Evolutionary conservation across 352 stramenopile genomes (phyloP), one percentile per base, ranked within the genome.

Genomic region (Phytophthora cajani): DNA sequence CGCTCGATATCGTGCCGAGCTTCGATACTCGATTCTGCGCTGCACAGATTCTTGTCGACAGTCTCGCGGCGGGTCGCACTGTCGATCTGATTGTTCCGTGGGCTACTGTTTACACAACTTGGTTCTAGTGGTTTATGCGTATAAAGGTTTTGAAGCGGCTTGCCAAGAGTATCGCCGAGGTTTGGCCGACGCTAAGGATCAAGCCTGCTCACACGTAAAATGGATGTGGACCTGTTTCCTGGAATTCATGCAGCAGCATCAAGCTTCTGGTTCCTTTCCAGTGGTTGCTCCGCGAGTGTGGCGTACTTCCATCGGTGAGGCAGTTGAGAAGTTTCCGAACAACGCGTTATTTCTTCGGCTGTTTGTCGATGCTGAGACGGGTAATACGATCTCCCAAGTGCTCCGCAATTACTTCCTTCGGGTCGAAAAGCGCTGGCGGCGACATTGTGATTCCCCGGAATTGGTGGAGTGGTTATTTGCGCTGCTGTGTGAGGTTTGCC

Each of bases 381-480:
- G 79, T 44, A 89, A 87, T 49, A 88, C 85, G 5, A 83, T 92
- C 58, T 93, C 88, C 8, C 88, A 93, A 54, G 81, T 80, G 7
- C 78, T 93, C 33, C 88, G 85, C 9, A 84, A 71, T 33, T 80
- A 92, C 59, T 95, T 92, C 27, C 17, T 82, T 47, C 64, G 32
- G 1, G 70, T 86, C 11, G 70, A 87, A 38, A 70, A 81, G 32
- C 72, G 67, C 5, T 87, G 74, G 68, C 72, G 68, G 42, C 81
- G 86, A 16, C 77, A 90, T 56, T 82, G 82, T 49, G 84, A 93
- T 67, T 92, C 88, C 4, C 88, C 87, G 0, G 58, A 77, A 25
- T 38, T 91, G 46, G 65, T 84, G 16, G 88, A 95, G 47, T 95
- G 88, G 86, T 65, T 95, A 14, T 95, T 95, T 70, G 80, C 75